A percentile compares a stretch with the other conserved stretches of the same genome.
These are phyloP conservation scores for Luvunga scandens DNA, from an alignment of 345 rosid genomes.

Conservation along the genomic window DNA sequence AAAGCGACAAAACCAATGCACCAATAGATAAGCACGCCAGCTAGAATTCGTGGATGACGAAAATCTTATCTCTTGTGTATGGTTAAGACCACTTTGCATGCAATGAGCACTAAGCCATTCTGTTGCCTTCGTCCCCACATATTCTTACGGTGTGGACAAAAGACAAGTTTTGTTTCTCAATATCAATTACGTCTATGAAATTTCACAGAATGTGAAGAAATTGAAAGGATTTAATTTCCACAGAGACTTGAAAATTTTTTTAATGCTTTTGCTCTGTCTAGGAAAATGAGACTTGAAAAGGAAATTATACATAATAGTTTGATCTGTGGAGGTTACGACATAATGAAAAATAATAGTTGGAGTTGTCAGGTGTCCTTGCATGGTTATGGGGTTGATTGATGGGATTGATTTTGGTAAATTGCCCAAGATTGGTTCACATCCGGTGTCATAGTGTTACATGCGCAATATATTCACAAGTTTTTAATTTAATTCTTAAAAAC, in stretches of 20 bases:
- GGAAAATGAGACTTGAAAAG: background rate
- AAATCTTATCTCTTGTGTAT: constrained; percentile 4
- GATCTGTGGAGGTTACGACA: background rate
- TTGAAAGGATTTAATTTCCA: background rate
- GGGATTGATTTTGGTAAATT: too few species aligned
- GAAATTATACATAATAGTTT: background rate
- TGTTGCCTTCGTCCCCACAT: background rate
- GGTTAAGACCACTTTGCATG: background rate
- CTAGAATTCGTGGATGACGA: background rate
- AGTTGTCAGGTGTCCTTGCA: too few species aligned
- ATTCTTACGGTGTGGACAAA: background rate
- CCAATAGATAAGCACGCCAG: background rate
- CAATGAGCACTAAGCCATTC: too few species aligned
- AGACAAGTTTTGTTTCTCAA: background rate
- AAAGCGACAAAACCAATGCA: background rate
- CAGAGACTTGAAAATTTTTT: too few species aligned
- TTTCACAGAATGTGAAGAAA: background rate
- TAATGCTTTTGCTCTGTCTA: background rate
- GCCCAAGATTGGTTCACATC: too few species aligned
- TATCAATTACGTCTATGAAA: background rate
- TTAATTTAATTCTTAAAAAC: too few species aligned
- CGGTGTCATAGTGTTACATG: too few species aligned
- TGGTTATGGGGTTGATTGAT: background rate
- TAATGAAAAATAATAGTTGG: background rate
- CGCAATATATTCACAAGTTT: too few species aligned